These are phyloP conservation scores for Monilinia vaccinii-corymbosi DNA, from an alignment of 2,329 filamentous ascomycete species.

Conservation along the genomic window DNA sequence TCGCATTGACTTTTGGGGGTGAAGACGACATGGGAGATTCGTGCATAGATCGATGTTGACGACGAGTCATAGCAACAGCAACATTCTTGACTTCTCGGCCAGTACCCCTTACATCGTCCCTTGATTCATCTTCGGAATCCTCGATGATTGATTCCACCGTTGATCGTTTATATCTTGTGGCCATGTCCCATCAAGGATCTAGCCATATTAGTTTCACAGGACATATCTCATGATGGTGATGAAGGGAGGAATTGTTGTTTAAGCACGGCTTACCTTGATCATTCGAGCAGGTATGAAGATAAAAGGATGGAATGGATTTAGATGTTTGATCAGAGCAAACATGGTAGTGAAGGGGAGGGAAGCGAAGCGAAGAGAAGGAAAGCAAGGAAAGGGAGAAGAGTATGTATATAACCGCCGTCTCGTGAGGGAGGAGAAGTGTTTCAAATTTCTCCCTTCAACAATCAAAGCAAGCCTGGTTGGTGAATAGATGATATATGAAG, in stretches of 20 bases:
- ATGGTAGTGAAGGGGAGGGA: background rate
- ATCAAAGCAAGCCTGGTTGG: too few relatives aligned
- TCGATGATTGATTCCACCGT: conserved; percentile 25
- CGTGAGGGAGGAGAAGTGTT: too few relatives aligned
- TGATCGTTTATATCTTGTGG: conserved; percentile 23
- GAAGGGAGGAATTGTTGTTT: background rate
- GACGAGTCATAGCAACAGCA: conserved; percentile 14
- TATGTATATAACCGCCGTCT: too few relatives aligned
- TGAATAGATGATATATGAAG: too few relatives aligned
- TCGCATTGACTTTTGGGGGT: conserved; percentile 16
- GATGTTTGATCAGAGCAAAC: background rate
- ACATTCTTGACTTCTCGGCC: conserved; percentile 12
- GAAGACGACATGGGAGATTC: conserved; percentile 18
- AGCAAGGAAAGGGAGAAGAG: background rate
- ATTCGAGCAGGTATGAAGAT: conserved; percentile 10
- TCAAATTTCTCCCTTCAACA: too few relatives aligned
- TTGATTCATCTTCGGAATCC: conserved; percentile 24
- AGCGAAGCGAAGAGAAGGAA: background rate
- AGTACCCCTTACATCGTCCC: conserved; percentile 14
- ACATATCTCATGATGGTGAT: background rate
- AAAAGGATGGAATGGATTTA: conserved; percentile 5
- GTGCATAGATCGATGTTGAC: conserved; percentile 11
- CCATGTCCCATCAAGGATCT: conserved; percentile 17
- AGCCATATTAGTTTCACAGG: conserved; percentile 11
- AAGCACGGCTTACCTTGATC: conserved; percentile 18